Evolutionary conservation across 805 yeast species (phyloP), one percentile per base, ranked within the genome.

Genomic region (Ogataea neopini): DNA sequence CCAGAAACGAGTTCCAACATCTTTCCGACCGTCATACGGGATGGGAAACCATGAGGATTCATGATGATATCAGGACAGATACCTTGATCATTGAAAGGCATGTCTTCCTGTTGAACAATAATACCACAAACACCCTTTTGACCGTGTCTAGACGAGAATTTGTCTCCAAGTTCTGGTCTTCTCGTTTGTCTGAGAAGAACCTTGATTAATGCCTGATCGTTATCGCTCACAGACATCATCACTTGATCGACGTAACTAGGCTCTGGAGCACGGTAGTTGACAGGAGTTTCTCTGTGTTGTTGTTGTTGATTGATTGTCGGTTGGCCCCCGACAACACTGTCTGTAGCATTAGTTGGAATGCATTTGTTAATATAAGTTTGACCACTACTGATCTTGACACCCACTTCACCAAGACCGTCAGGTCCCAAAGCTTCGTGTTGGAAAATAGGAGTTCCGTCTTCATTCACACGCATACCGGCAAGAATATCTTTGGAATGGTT

Each of bases 21-120:
- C 70, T 94, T 94, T 50, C 99, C 99, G 15, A 94, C 98, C 33
- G 99, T 94, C 99, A 94, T 94, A 79, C 99, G 96, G 29, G 98
- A 92, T 53, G 99, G 99, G 84, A 92, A 94, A 73, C 97, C 99
- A 68, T 92, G 99, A 1, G 99, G 99, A 64, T 92, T 92, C 97
- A 92, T 92, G 62, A 92, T 92, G 55, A 92, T 91, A 71, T 92
- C 99, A 0, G 99, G 99, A 3, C 81, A 75, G 20, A 94, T 79
- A 64, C 99, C 99, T 49, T 83, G 79, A 59, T 94, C 98, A 63
- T 84, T 88, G 70, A 92, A 92, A 11, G 99, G 99, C 77, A 92
- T 76, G 62, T 92, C 99, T 59, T 92, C 98, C 65, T 92, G 98
- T 58, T 89, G 90, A 4, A 92, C 97, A 66, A 92, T 94, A 57